phyloP scores from a whole-genome alignment of 805 yeast species.

The Nakazawaea peltata region DNA sequence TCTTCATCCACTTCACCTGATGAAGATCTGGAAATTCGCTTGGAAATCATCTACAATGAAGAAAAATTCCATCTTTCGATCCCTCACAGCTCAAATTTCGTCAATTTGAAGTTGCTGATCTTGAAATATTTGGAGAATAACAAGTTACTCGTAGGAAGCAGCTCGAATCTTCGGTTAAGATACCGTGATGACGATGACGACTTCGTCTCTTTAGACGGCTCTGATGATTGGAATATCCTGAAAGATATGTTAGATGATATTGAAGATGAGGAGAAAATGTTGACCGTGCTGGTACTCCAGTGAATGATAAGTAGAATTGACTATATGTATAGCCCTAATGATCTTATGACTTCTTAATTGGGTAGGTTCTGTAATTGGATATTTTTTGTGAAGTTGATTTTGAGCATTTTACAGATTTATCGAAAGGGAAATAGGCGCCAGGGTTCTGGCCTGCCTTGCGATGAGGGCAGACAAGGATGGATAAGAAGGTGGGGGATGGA shows the following conservation, averaged over 20 bases:
- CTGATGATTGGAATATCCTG: slow-evolving; percentile 86
- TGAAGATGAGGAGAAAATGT: slow-evolving; percentile 33
- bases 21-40: slow-evolving; percentile 28
- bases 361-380: no score
- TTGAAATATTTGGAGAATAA: slow-evolving; percentile 47
- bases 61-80: slow-evolving; percentile 62
- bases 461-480: no score
- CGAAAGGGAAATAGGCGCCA: no score
- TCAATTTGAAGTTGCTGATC: slow-evolving; percentile 49
- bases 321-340: no score
- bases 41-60: slow-evolving; percentile 32
- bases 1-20: slow-evolving; percentile 3
- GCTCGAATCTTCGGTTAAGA: slow-evolving; percentile 43
- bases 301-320: slow-evolving; percentile 5
- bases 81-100: slow-evolving; percentile 40
- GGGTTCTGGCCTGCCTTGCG: no score
- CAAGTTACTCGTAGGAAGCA: slow-evolving; percentile 28
- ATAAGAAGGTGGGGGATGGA: no score
- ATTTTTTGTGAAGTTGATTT: no score
- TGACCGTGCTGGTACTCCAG: slow-evolving; percentile 13
- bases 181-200: slow-evolving; percentile 96
- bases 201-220: slow-evolving; percentile 72
- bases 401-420: no score
- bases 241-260: slow-evolving; percentile 55
- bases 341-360: no score